These are phyloP conservation scores for Arthrobotrys sinensis DNA, from an alignment of 2,329 filamentous ascomycete species.

Conservation along the genomic window DNA sequence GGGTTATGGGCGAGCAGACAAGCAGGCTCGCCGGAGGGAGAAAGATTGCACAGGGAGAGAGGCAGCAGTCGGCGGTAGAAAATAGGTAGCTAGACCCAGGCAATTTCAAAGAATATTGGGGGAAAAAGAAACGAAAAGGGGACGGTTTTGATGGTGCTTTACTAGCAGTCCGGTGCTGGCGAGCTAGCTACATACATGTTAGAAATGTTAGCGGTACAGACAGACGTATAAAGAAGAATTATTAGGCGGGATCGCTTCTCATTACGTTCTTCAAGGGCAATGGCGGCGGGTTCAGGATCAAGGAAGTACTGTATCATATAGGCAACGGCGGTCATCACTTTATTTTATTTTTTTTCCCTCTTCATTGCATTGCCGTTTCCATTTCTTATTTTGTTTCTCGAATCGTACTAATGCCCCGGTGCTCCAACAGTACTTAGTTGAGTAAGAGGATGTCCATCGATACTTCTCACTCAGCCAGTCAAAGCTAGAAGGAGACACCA, in stretches of 20 bases:
- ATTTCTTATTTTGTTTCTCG: constrained; percentile 32
- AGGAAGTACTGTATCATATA: constrained; percentile 46
- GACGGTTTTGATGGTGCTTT: constrained; percentile 16
- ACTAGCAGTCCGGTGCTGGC: background rate
- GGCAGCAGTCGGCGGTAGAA: constrained; percentile 53
- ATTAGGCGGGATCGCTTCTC: constrained; percentile 49
- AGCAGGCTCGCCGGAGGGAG: constrained; percentile 24
- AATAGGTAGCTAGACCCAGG: constrained; percentile 54
- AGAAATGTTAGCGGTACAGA: constrained; percentile 39
- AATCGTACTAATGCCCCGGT: constrained; percentile 51
- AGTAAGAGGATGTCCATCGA: constrained; percentile 15
- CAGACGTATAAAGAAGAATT: constrained; percentile 56
- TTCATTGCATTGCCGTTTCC: constrained; percentile 16
- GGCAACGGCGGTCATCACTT: constrained; percentile 50
- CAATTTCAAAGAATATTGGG: constrained; percentile 27
- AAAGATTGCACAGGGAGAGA: constrained; percentile 43
- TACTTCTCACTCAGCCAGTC: constrained; percentile 32
- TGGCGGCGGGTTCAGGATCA: constrained; percentile 44
- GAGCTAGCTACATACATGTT: constrained; percentile 19
- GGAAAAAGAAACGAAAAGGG: constrained; percentile 31
- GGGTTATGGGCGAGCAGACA: constrained; percentile 33
- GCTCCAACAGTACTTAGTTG: constrained; percentile 50
- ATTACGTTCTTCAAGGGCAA: constrained; percentile 39
- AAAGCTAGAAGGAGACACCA: constrained; percentile 50
- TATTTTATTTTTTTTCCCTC: constrained; percentile 41